Conservation (phyloP, 163 green algal species). For the Chlorella variabilis region DNA sequence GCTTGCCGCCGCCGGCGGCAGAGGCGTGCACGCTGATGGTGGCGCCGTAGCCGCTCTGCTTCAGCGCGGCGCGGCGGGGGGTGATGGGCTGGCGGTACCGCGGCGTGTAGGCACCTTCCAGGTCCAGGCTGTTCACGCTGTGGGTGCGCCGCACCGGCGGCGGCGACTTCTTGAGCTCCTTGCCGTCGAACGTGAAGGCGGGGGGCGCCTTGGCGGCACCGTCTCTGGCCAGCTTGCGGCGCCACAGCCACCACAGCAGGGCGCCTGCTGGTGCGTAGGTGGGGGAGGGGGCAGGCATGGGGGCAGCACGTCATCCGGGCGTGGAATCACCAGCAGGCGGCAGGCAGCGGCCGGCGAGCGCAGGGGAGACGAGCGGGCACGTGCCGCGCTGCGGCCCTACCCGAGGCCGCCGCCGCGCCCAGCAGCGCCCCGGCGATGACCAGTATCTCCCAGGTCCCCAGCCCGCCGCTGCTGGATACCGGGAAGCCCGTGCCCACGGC, state of each 20-base stretch:
- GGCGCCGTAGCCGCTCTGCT: not conserved
- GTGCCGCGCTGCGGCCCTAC: too few relatives aligned
- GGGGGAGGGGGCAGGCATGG: too few relatives aligned
- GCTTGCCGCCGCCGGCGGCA: not conserved
- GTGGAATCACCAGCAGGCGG: too few relatives aligned
- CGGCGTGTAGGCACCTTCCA: not conserved
- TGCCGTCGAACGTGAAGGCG: not conserved
- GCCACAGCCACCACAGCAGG: too few relatives aligned
- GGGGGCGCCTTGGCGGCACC: not conserved
- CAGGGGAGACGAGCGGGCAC: too few relatives aligned
- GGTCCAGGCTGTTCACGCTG: not conserved
- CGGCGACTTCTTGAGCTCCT: not conserved
- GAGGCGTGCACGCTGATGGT: not conserved
- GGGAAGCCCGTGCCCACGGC: too few relatives aligned
- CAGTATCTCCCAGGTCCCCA: not conserved
- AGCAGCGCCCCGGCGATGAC: not conserved
- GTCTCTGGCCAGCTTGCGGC: too few relatives aligned
- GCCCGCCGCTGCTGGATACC: not conserved
- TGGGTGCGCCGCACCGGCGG: not conserved
- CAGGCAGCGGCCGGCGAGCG: too few relatives aligned
- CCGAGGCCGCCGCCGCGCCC: too few relatives aligned
- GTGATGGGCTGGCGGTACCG: constrained; percentile 17
- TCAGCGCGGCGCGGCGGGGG: constrained; percentile 1
- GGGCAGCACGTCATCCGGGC: too few relatives aligned
- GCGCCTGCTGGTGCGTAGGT: too few relatives aligned